Evolutionary conservation across 2,329 filamentous ascomycete genomes (phyloP), one percentile per base, ranked within the genome.

Genomic region (Neofusicoccum laricinum): DNA sequence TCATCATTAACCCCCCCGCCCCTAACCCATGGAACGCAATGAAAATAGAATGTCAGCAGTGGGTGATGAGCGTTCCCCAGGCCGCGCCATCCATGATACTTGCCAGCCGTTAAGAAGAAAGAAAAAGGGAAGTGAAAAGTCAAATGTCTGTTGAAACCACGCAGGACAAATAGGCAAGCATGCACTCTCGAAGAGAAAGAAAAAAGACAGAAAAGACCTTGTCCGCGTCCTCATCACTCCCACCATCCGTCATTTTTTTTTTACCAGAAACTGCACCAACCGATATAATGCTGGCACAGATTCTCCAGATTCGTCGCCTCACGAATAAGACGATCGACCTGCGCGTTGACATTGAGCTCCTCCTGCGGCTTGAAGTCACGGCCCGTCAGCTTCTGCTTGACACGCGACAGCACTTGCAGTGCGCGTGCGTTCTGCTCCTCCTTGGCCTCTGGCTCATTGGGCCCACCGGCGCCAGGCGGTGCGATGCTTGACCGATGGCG

Each of bases 181-280:
- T 36, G 53, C 17, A 59, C 25, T 30, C 25, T 30, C 25, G 25
- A 30, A 30, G 25, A 50, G 41, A 59, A 25, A 11, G n/a, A 10
- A 21, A 17, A 19, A 36, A 46, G 15, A 32, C 5, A 45, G 45
- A 36, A 58, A 8, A 11, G 4, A 30, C 19, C 40, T 6, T 21
- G 15, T 30, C 53, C 25, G 12, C 40, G 3, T 17, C 41, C 4
- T 15, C 15, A 43, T 43, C 53, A 19, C 10, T 21, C n/a, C n/a
- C 21, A 32, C 25, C 21, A 4, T 15, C 21, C n/a, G 15, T 12
- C 25, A 30, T 7, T 30, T 7, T 48, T 63, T 7, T 30, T 7
- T 48, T 63, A 98, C 94, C 94, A 98, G 84, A 97, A 98, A 79
- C 92, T 96, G 80, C 94, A 98, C 94, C 94, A 98, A 68, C 95